These are phyloP conservation scores for Raffaelea ambrosiae DNA, from an alignment of 2,329 filamentous ascomycete species.

Conservation along the genomic window DNA sequence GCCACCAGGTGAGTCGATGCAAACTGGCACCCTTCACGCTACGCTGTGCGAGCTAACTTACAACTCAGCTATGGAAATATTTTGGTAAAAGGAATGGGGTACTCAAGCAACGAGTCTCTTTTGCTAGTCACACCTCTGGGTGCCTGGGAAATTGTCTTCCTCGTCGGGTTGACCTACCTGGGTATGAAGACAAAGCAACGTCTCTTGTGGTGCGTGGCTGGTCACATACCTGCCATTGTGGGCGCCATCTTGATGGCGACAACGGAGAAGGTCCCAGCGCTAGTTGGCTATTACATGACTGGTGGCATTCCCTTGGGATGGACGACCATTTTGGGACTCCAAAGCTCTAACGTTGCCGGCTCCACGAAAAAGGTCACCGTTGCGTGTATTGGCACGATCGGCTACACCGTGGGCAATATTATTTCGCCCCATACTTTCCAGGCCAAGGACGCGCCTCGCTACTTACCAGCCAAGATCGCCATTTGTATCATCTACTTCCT, in stretches of 20 bases:
- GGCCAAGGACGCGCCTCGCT: constrained; percentile 47
- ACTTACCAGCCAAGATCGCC: constrained; percentile 54
- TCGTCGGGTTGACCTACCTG: background rate
- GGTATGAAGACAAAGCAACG: constrained; percentile 2
- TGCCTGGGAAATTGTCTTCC: constrained; percentile 5
- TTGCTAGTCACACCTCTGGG: constrained; percentile 10
- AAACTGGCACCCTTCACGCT: too few species aligned
- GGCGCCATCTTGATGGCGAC: constrained; percentile 4
- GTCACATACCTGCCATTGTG: constrained; percentile 1
- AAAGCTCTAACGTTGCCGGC: constrained; percentile 41
- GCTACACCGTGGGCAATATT: constrained; percentile 46
- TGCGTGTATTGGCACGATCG: constrained; percentile 42
- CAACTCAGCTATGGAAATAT: constrained; percentile 5
- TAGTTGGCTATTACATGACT: constrained; percentile 5
- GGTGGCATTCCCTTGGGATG: constrained; percentile 3
- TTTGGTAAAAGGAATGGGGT: constrained; percentile 11
- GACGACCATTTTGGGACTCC: constrained; percentile 4
- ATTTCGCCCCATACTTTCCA: constrained; percentile 47
- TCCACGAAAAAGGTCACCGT: constrained; percentile 52
- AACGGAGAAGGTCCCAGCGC: background rate
- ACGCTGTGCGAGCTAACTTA: too few species aligned
- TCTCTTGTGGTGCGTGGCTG: background rate
- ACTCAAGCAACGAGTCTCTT: constrained; percentile 1
- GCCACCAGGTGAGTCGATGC: constrained; percentile 4
- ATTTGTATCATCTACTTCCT: constrained; percentile 24